phyloP scores from a whole-genome alignment of 768 basidiomycete genomes.

The Plicaturopsis crispa region DNA sequence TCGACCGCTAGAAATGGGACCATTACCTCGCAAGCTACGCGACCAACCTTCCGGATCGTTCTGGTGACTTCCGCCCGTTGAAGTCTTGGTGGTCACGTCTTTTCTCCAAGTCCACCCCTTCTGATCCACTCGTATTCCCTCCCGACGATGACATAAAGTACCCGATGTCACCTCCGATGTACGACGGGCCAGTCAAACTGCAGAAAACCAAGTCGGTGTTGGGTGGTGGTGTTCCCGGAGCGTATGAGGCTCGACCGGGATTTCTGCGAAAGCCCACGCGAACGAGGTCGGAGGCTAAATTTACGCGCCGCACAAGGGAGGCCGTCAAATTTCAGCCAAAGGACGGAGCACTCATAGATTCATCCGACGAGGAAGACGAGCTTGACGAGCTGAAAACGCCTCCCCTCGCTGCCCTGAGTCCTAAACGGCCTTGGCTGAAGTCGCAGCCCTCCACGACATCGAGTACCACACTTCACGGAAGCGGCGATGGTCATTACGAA shows the following conservation, averaged over 20 bases:
- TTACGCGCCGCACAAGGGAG: conserved; percentile 11
- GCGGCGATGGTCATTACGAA: conserved; percentile 26
- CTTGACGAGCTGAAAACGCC: no score
- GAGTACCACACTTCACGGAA: conserved; percentile 15
- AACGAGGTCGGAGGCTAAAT: conserved; percentile 1
- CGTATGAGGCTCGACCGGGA: no score
- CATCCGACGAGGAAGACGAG: conserved; percentile 26
- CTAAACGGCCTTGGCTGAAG: conserved; percentile 14
- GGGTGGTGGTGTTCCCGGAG: background rate
- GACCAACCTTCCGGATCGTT: conserved; percentile 46
- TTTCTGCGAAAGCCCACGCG: conserved; percentile 4
- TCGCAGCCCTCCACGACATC: conserved; percentile 16
- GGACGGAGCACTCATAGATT: conserved; percentile 17
- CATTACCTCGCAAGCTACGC: conserved; percentile 54
- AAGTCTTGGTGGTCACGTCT: conserved; percentile 45
- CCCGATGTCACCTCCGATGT: conserved; percentile 6
- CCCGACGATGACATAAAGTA: conserved; percentile 16
- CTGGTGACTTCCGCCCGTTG: conserved; percentile 51
- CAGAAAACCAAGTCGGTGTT: conserved; percentile 12
- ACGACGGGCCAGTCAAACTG: conserved; percentile 8
- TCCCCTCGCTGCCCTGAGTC: no score
- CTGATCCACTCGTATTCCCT: conserved; percentile 15
- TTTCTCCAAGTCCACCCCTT: conserved; percentile 17
- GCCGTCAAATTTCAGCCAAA: conserved; percentile 19
- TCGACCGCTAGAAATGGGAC: conserved; percentile 55